Percentiles rank a stretch among this genome's conserved stretches.
Conservation (phyloP, 2,329 filamentous ascomycete genomes). For the Botrytis tulipae region DNA sequence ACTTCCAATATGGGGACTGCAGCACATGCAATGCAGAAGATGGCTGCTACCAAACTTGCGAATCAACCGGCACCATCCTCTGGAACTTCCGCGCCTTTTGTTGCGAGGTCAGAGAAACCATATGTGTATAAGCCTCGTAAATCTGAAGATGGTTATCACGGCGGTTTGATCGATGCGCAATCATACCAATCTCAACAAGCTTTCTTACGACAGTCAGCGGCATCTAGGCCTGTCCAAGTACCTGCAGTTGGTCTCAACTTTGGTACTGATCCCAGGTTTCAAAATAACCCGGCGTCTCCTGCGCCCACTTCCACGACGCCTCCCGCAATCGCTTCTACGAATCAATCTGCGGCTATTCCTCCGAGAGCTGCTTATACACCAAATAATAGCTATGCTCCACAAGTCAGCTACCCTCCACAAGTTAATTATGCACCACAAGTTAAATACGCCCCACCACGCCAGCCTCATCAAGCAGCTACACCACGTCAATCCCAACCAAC, state of each 20-base stretch:
- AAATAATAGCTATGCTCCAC: background rate
- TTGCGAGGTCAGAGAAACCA: slow-evolving; percentile 45
- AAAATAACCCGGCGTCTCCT: slow-evolving; percentile 5
- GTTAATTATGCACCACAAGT: slow-evolving; percentile 10
- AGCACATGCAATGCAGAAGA: background rate
- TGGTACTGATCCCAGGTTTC: slow-evolving; percentile 37
- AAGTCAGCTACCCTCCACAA: background rate
- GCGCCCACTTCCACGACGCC: slow-evolving; percentile 6
- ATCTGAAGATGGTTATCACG: slow-evolving; percentile 30
- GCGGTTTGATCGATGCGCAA: slow-evolving; percentile 33
- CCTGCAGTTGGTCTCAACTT: slow-evolving; percentile 31
- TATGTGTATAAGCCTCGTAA: slow-evolving; percentile 52
- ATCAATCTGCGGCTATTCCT: slow-evolving; percentile 2
- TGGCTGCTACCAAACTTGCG: slow-evolving; percentile 13
- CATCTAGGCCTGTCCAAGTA: slow-evolving; percentile 22
- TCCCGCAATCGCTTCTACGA: background rate
- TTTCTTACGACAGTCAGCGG: slow-evolving; percentile 36
- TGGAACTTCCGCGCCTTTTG: slow-evolving; percentile 27
- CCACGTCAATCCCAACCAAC: slow-evolving; percentile 11
- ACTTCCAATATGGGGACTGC: background rate
- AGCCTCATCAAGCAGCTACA: slow-evolving; percentile 10
- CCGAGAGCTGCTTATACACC: background rate
- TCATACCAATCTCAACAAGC: slow-evolving; percentile 38
- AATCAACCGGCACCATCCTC: slow-evolving; percentile 32
- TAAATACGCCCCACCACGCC: slow-evolving; percentile 17